Evolutionary conservation across 106 monocot species (phyloP).

Genomic region (Alisma plantagoaquatica): DNA sequence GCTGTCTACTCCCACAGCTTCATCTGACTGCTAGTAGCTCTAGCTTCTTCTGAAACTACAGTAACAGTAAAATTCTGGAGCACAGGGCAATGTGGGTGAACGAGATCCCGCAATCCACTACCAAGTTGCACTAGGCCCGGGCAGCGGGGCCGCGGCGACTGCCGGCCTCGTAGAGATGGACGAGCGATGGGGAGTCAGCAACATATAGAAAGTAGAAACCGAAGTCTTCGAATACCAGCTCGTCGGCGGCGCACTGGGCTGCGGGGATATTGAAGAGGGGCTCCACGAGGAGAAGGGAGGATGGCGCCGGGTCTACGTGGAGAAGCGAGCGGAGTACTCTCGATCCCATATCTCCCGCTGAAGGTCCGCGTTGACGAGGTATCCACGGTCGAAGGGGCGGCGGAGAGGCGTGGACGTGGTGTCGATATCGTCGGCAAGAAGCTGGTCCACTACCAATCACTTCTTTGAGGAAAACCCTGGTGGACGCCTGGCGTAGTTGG

Average conservation of each 20-base stretch:
- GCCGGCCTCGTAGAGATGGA: slow-evolving; percentile 79
- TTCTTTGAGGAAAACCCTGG: slow-evolving; percentile 22
- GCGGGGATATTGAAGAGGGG: slow-evolving; percentile 74
- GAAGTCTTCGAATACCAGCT: slow-evolving; percentile 90
- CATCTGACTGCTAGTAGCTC: no score
- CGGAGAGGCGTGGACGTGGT: slow-evolving; percentile 57
- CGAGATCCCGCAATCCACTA: slow-evolving; percentile 92
- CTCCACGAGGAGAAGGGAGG: slow-evolving; percentile 85
- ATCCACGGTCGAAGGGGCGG: slow-evolving; percentile 92
- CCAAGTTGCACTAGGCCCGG: slow-evolving; percentile 52
- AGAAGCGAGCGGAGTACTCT: slow-evolving; percentile 41
- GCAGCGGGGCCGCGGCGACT: slow-evolving; percentile 8
- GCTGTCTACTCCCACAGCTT: no score
- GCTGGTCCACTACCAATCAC: slow-evolving; percentile 72
- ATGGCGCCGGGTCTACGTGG: slow-evolving; percentile 30
- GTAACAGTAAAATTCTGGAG: slow-evolving; percentile 81
- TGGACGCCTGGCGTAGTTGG: slow-evolving; percentile 66
- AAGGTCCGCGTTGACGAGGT: slow-evolving; percentile 72
- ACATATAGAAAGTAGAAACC: slow-evolving; percentile 61
- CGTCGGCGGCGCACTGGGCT: slow-evolving; percentile 66
- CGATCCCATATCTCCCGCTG: slow-evolving; percentile 82
- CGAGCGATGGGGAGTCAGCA: slow-evolving; percentile 77
- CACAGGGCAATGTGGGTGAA: slow-evolving; percentile 83
- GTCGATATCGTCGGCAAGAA: slow-evolving; percentile 51
- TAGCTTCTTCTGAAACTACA: no score